A percentile compares a stretch with the other conserved stretches of the same genome.
Evolutionary conservation across 2,329 filamentous ascomycete species (phyloP).

Genomic region (Beauveria caledonica): DNA sequence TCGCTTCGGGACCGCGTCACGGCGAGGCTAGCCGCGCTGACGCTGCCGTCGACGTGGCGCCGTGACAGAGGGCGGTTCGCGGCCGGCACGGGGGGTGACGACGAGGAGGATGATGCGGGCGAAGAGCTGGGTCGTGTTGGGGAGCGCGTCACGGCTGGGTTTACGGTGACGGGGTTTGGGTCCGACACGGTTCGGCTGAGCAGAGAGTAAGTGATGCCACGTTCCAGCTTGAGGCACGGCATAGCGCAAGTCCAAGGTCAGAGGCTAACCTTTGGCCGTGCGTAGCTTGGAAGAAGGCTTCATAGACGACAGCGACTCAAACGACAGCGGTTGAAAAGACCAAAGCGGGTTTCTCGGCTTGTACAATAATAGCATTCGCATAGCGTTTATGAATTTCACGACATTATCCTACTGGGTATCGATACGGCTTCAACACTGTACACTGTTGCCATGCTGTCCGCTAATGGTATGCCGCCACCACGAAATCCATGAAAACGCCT

Average conservation of each 20-base stretch:
- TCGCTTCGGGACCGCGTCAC: slow-evolving; percentile 44
- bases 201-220: slow-evolving; percentile 49
- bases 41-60: slow-evolving; percentile 40
- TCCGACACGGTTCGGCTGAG: slow-evolving; percentile 53
- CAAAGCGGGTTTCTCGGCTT: neutral
- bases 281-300: slow-evolving; percentile 33
- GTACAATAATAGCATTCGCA: slow-evolving; percentile 8
- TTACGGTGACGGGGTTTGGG: slow-evolving; percentile 30
- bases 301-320: slow-evolving; percentile 34
- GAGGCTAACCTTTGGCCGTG: neutral
- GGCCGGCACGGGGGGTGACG: slow-evolving; percentile 31
- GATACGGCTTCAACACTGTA: neutral
- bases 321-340: slow-evolving; percentile 19
- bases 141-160: slow-evolving; percentile 21
- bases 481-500: neutral
- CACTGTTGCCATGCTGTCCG: neutral
- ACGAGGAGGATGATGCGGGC: slow-evolving; percentile 49
- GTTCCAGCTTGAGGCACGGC: neutral
- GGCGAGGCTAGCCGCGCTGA: slow-evolving; percentile 21
- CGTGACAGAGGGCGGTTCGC: slow-evolving; percentile 33
- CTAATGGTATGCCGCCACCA: neutral
- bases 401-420: neutral
- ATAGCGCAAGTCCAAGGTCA: neutral
- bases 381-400: slow-evolving; percentile 10
- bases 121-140: slow-evolving; percentile 33